Evolutionary conservation across 2,329 filamentous ascomycete species (phyloP), one percentile per base, ranked within the genome.

Genomic region (Coniochaeta sp.): DNA sequence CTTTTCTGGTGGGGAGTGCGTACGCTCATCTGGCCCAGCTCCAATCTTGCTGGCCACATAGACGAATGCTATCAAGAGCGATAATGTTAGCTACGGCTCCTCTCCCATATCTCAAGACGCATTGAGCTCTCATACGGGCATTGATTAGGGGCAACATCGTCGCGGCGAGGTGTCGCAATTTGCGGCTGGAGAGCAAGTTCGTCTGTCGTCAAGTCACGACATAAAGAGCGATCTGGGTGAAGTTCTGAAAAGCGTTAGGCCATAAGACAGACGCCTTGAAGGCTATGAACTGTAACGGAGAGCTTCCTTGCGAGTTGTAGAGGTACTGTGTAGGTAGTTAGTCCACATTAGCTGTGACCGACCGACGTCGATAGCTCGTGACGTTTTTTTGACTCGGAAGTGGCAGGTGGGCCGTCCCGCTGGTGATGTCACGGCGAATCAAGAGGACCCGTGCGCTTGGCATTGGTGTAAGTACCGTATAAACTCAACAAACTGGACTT

Each of bases 11-110:
- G 19, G 1, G 36, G 50, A 22, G 24, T 38, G 38, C 77, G 64
- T 70, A 80, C 79, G 71, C 64, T 81, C 78, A 68, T 81, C 79
- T 8, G 77, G 71, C 43, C 74, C 73, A 63, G 75, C 70, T 58
- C 78, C 79, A n/a, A 80, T 63, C 28, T 67, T 68, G 61, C 70
- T 72, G 57, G 74, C 72, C 58, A 78, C 64, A 59, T 74, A 73
- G 63, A 75, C 73, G 62, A 81, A 81, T 24, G 78, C 79, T 81
- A 62, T 16, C 16, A 24, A 16, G 17, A 8, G n/a, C 33, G 33
- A 58, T 24, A 16, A 58, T 22, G 65, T 70, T 56, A 68, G 66
- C 57, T 40, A 40, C n/a, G 6, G 5, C 3, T 6, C 17, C 16
- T n/a, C 3, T 40, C 16, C 7, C 14, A 26, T 3, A 52, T 28